These are phyloP conservation scores for Naganishia kalamii DNA, from an alignment of 768 basidiomycete species.

Conservation along the genomic window DNA sequence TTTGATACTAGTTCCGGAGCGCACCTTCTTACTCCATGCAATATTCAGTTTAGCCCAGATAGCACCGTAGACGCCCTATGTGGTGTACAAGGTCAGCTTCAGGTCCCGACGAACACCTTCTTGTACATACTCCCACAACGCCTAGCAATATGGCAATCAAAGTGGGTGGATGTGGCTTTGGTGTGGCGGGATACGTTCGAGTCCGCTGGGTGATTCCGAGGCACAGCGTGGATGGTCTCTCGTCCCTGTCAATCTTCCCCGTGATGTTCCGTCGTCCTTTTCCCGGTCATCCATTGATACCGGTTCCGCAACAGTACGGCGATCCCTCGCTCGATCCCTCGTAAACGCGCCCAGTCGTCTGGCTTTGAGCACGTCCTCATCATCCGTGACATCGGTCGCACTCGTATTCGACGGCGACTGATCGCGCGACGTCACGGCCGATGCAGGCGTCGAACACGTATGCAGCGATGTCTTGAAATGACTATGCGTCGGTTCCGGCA, in stretches of 20 bases:
- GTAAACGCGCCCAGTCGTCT: background rate
- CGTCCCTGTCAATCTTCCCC: background rate
- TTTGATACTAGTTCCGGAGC: constrained; percentile 73
- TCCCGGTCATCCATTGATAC: background rate
- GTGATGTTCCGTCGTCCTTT: background rate
- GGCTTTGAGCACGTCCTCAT: background rate
- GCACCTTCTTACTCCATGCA: constrained; percentile 75
- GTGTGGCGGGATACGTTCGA: background rate
- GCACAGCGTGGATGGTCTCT: constrained; percentile 23
- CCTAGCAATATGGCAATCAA: constrained; percentile 59
- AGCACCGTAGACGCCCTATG: constrained; percentile 85
- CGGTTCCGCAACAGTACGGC: background rate
- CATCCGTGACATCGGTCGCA: background rate
- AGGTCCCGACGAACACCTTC: background rate
- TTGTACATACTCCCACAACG: constrained; percentile 67
- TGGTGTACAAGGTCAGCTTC: constrained; percentile 17
- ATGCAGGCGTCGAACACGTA: constrained; percentile 1
- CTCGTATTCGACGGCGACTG: background rate
- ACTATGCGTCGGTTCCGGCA: background rate
- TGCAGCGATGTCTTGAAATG: background rate
- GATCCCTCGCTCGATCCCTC: background rate
- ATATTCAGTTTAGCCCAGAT: constrained; percentile 60
- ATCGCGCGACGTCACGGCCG: background rate
- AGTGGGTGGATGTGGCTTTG: constrained; percentile 5
- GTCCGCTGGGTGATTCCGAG: constrained; percentile 20